A percentile compares a stretch with the other conserved stretches of the same genome.
Evolutionary conservation across 495 filamentous ascomycete genomes (phyloP).

Genomic region (Gamarada debralockiae): DNA sequence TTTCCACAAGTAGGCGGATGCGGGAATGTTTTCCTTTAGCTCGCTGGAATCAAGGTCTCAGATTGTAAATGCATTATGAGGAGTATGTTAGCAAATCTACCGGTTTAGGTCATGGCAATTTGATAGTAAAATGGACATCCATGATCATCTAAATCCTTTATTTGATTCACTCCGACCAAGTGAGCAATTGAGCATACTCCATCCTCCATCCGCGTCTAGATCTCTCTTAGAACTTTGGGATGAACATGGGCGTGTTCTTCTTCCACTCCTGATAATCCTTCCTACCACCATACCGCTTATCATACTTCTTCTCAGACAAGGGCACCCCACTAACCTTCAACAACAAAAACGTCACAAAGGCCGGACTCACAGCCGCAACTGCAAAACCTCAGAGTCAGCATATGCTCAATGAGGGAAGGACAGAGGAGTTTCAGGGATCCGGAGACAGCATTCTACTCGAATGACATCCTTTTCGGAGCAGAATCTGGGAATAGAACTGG

Average conservation of each 20-base stretch:
- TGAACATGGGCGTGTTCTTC: constrained; percentile 58
- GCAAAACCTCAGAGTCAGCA: constrained; percentile 1
- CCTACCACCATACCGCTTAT: constrained; percentile 55
- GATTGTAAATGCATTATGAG: constrained; percentile 10
- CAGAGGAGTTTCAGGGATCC: too few relatives aligned
- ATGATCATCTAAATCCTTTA: too few relatives aligned
- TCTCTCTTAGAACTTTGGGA: constrained; percentile 51
- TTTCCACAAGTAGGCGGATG: constrained; percentile 19
- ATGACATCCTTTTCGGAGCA: too few relatives aligned
- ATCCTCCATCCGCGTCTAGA: too few relatives aligned
- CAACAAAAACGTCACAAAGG: constrained; percentile 57
- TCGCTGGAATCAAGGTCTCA: neutral
- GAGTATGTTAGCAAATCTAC: constrained; percentile 6
- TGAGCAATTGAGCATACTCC: too few relatives aligned
- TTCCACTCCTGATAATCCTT: constrained; percentile 67
- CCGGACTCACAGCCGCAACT: constrained; percentile 54
- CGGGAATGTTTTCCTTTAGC: neutral
- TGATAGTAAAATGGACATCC: neutral
- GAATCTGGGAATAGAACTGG: too few relatives aligned
- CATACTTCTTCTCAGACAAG: constrained; percentile 61
- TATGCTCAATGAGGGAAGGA: too few relatives aligned
- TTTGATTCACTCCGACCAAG: too few relatives aligned
- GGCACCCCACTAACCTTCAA: constrained; percentile 58
- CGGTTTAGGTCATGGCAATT: neutral
- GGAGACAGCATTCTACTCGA: too few relatives aligned